phyloP scores from a whole-genome alignment of 306 rosid genomes.

The Cicer cuneatum region DNA sequence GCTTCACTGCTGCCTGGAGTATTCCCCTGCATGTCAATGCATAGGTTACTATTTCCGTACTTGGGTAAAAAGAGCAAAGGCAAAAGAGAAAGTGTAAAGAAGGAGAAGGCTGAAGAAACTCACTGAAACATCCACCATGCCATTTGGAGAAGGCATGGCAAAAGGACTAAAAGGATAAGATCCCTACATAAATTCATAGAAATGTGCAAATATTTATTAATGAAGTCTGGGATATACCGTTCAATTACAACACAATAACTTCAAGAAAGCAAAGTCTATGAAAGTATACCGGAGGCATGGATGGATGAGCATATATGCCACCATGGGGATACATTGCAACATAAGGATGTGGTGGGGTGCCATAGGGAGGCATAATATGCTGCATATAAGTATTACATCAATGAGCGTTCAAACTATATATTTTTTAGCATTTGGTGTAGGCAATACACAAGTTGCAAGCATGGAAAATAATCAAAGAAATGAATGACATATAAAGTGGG shows the following conservation, averaged over 20 bases:
- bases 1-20: conserved; percentile 81
- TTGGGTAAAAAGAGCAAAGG: conserved; percentile 29
- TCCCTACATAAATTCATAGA: conserved; percentile 62
- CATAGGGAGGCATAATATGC: conserved; percentile 99
- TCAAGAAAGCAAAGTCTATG: conserved; percentile 45
- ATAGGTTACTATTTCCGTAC: conserved; percentile 44
- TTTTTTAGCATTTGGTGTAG: conserved; percentile 10
- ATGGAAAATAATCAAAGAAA: conserved; percentile 36
- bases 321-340: conserved; percentile 99
- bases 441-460: conserved; percentile 24
- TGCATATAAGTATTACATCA: conserved; percentile 54
- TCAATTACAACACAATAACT: conserved; percentile 41
- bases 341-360: conserved; percentile 96
- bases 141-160: conserved; percentile 94
- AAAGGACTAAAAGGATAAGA: conserved; percentile 97
- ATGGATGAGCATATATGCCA: conserved; percentile 97
- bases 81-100: not conserved
- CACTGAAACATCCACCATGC: conserved; percentile 89
- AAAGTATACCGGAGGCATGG: conserved; percentile 88
- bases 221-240: not conserved
- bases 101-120: conserved; percentile 48
- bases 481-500: not conserved
- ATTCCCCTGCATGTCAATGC: conserved; percentile 72
- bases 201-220: conserved; percentile 32
- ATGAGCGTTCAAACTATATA: conserved; percentile 39